Conservation (phyloP, 2,329 filamentous ascomycete species). For the Trichoderma hamatum region DNA sequence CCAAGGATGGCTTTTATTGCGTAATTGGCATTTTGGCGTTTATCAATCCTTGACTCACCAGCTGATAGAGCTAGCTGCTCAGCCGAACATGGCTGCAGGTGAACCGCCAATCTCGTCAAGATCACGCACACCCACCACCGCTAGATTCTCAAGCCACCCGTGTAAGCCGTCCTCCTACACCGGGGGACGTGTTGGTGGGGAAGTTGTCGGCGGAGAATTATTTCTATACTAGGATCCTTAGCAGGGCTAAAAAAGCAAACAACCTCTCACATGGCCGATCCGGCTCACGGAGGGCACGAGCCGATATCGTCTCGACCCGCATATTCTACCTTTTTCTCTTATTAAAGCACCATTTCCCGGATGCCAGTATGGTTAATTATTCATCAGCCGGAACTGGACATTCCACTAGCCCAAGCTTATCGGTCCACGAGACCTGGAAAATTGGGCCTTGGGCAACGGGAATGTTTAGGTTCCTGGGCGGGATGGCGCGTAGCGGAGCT, state of each 20-base stretch:
- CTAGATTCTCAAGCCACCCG: not conserved
- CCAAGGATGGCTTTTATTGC: not conserved
- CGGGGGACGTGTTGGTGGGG: not conserved
- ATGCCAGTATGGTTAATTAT: not conserved
- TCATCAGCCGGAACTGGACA: conserved; percentile 10
- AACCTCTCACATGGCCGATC: not conserved
- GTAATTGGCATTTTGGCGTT: not conserved
- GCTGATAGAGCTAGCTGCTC: too few relatives aligned
- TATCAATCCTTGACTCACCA: conserved; percentile 16
- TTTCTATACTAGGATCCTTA: not conserved
- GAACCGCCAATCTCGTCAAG: conserved; percentile 17
- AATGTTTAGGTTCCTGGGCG: not conserved
- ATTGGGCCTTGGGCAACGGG: conserved; percentile 8
- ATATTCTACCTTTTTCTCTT: not conserved
- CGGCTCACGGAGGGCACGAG: not conserved
- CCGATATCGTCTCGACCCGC: conserved; percentile 24
- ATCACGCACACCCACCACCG: conserved; percentile 11
- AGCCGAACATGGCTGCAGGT: not conserved
- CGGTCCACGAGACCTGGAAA: conserved; percentile 22
- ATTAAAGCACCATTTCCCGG: not conserved
- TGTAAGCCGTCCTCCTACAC: conserved; percentile 4
- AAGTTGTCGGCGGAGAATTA: not conserved
- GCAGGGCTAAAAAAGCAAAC: not conserved
- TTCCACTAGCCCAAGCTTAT: conserved; percentile 18
- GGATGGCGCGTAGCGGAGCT: not conserved